These are phyloP conservation scores for Dunaliella sp. DNA, from an alignment of 139 green algal species.

Conservation along the genomic window DNA sequence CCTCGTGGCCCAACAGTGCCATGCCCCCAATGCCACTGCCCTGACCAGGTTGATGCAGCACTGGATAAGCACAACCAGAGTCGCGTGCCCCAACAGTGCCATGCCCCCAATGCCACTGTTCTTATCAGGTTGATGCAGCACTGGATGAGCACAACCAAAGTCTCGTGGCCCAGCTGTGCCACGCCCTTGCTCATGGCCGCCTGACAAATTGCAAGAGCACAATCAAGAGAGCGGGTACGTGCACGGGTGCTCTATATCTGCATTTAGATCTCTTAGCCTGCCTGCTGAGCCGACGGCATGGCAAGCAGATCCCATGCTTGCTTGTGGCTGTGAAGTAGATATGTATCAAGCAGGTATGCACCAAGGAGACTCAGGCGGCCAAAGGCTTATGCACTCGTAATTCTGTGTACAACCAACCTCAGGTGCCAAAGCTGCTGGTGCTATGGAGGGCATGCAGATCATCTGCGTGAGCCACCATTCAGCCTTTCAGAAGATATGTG, in stretches of 20 bases:
- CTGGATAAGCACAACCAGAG: no score
- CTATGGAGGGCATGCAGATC: slow-evolving; percentile 26
- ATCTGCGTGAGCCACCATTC: slow-evolving; percentile 48
- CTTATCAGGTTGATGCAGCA: slow-evolving; percentile 63
- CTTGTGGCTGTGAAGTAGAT: neutral
- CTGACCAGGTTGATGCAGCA: no score
- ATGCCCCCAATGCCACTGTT: no score
- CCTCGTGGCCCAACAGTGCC: no score
- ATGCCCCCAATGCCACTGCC: no score
- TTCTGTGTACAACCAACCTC: neutral
- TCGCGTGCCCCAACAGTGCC: no score
- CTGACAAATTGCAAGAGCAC: neutral
- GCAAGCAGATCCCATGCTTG: neutral
- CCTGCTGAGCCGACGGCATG: neutral
- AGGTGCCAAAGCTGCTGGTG: neutral
- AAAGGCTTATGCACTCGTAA: no score
- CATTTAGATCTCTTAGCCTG: neutral
- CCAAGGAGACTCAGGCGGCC: no score
- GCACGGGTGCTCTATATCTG: neutral
- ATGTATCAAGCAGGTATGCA: no score
- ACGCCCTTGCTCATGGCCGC: slow-evolving; percentile 13
- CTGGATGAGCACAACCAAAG: slow-evolving; percentile 63
- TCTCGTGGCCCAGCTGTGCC: slow-evolving; percentile 26
- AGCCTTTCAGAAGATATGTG: slow-evolving; percentile 38
- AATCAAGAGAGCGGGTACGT: neutral